Percentiles rank a stretch among this genome's conserved stretches.
Evolutionary conservation across 192 early-diverging fungal genomes (phyloP).

Genomic region (Backusella tarrabulga): DNA sequence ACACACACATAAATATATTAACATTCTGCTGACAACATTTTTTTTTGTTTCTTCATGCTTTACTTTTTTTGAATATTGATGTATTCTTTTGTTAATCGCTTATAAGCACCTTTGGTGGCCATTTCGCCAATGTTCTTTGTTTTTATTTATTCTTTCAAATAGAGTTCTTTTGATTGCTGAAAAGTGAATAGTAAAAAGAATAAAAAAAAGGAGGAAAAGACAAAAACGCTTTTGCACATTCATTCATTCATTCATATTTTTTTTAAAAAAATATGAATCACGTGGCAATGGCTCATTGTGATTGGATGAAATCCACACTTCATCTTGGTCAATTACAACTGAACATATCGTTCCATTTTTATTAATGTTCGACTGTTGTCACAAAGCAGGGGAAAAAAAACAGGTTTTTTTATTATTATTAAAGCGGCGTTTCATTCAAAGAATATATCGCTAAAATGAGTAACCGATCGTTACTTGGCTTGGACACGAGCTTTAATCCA

Average conservation of each 20-base stretch:
- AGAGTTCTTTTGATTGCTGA: background rate
- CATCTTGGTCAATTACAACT: background rate
- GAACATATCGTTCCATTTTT: background rate
- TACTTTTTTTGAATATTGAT: constrained; percentile 61
- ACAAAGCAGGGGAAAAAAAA: background rate
- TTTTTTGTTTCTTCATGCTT: background rate
- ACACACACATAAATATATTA: background rate
- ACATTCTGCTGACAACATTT: background rate
- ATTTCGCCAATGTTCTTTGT: constrained; percentile 39
- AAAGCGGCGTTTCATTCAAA: background rate
- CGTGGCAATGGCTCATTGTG: background rate
- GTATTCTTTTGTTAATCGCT: constrained; percentile 79
- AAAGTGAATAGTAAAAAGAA: background rate
- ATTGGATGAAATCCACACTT: background rate
- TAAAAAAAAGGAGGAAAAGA: background rate
- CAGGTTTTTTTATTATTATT: background rate
- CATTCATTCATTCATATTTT: background rate
- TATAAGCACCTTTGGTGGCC: constrained; percentile 79
- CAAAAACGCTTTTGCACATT: background rate
- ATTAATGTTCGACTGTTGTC: background rate
- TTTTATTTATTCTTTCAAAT: background rate
- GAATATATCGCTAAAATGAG: background rate
- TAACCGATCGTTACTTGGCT: background rate
- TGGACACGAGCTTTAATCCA: constrained; percentile 32
- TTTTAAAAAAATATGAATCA: background rate